phyloP scores from a whole-genome alignment of 306 rosid genomes.

The Prunus campanulata region DNA sequence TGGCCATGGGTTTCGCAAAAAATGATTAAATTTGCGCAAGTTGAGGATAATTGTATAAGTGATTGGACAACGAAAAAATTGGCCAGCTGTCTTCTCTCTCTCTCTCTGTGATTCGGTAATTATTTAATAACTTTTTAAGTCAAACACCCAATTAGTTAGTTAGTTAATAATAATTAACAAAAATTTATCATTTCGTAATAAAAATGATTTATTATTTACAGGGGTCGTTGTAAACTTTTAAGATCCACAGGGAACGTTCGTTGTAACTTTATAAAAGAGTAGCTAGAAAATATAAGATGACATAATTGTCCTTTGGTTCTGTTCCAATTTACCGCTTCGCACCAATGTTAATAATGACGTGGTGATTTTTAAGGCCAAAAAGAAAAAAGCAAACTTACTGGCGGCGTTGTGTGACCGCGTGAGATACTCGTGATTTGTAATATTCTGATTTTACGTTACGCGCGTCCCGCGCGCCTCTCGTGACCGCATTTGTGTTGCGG shows the following conservation, averaged over 20 bases:
- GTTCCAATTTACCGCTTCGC: neutral
- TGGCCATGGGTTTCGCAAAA: neutral
- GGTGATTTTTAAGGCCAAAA: conserved; percentile 9
- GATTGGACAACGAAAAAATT: neutral
- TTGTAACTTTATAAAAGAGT: neutral
- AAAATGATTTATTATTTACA: neutral
- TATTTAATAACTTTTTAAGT: neutral
- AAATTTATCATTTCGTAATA: neutral
- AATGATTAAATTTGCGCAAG: conserved; percentile 10
- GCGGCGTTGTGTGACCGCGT: conserved; percentile 23
- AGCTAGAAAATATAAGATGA: neutral
- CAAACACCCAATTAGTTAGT: neutral
- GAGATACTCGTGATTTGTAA: conserved; percentile 50
- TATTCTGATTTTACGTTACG: neutral
- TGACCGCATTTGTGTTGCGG: conserved; percentile 37
- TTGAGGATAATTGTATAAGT: conserved; percentile 3
- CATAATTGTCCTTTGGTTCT: neutral
- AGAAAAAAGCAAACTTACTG: neutral
- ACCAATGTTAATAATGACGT: neutral
- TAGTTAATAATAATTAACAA: neutral
- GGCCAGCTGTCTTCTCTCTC: neutral
- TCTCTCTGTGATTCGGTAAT: neutral
- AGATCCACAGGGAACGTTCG: too few relatives aligned
- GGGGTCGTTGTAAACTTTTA: too few relatives aligned
- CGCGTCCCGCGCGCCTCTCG: conserved; percentile 41